Base-by-base conservation (phyloP, 164 flowering plant genomes). In the Aristolochia fimbriata region DNA sequence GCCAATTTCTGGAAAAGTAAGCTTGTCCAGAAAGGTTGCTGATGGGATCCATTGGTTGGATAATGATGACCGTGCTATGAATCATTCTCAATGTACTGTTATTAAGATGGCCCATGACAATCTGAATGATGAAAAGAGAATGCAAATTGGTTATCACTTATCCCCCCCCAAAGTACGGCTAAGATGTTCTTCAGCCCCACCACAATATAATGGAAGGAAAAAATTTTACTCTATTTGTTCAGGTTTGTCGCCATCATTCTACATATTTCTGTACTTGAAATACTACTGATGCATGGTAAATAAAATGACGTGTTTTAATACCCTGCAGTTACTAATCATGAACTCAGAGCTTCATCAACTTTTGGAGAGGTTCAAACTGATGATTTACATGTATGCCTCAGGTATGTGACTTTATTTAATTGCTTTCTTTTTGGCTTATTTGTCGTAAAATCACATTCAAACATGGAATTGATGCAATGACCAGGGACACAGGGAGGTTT, bases 171-270 rank as follows among this genome's bases (percentile, higher is more conserved):
- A 37, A 6, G 12, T 37, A 37, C 43, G 43, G 10, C 1, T 37
- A 76, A 84, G 97, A 83, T 80, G 96, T 71, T 73, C 57, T 49
- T 91, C 99, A 49, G 99, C 99, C 69, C 96, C 99, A 63, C 97
- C 97, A 71, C 76, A 80, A 76, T 75, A 74, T 65, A 74, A 60
- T 61, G 73, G 78, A 54, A 84, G 77, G 70, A 79, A 62, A 47
- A 83, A 72, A 66, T 78, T 78, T 68, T 57, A 27, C 56, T 8
- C 15, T 14, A 52, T 52, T 52, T 52, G 27, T 23, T 22, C 15
- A 22, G 23, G 27, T 27, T 52, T 22, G 5, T 16, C 27, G 23
- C 20, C 15, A 51, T 4, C 6, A 51, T 19, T 4, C 30, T 22
- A 27, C 56, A 27, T 61, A 4, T 78, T 7, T 31, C 37, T 31